Conservation (phyloP, 1,284 basidiomycete genomes). For the Marasmius oreades region DNA sequence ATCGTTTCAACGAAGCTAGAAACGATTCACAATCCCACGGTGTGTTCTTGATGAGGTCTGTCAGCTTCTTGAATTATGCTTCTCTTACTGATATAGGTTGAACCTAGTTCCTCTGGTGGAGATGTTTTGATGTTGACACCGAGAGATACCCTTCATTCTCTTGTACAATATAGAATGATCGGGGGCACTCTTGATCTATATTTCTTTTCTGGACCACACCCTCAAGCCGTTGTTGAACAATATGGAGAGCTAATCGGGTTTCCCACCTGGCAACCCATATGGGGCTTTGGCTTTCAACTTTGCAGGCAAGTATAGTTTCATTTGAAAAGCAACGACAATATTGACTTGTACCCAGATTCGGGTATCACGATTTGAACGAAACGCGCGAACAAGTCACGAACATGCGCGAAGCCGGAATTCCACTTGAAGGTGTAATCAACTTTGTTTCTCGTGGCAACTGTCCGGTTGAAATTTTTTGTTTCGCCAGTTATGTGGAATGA, state of each 20-base stretch:
- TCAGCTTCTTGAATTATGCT: background rate
- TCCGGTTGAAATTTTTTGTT: conserved; percentile 7
- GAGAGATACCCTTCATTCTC: conserved; percentile 41
- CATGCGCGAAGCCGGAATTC: conserved; percentile 63
- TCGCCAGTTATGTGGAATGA: conserved; percentile 70
- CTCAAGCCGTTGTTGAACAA: conserved; percentile 64
- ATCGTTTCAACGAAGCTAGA: conserved; percentile 49
- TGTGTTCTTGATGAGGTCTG: conserved; percentile 62
- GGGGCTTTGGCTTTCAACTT: conserved; percentile 71
- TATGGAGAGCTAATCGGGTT: conserved; percentile 58
- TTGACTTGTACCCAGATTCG: conserved; percentile 39
- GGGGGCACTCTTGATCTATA: conserved; percentile 69
- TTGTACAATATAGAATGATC: conserved; percentile 62
- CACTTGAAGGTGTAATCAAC: conserved; percentile 51
- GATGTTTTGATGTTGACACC: conserved; percentile 65
- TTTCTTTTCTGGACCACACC: conserved; percentile 67
- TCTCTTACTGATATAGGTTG: background rate
- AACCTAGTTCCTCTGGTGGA: conserved; percentile 48
- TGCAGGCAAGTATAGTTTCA: conserved; percentile 42
- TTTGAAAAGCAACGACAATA: conserved; percentile 12
- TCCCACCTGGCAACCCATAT: conserved; percentile 65
- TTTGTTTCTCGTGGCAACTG: conserved; percentile 5
- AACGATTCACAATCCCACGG: conserved; percentile 59
- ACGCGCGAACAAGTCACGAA: conserved; percentile 47
- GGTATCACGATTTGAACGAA: conserved; percentile 46